Conservation (phyloP, 2,329 filamentous ascomycete genomes). For the Talaromyces sp. region DNA sequence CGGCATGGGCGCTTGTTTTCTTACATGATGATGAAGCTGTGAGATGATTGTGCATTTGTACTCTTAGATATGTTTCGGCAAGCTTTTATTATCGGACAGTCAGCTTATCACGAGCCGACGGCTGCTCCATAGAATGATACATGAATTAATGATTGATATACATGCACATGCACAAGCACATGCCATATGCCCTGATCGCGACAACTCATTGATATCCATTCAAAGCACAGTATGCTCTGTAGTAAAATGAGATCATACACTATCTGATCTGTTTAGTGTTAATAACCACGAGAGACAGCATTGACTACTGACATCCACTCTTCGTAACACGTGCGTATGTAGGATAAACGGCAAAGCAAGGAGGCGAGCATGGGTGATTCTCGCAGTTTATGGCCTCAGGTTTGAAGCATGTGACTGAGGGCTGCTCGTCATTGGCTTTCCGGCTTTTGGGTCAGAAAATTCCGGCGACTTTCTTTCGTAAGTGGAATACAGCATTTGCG, state of each 20-base stretch:
- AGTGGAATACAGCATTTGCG: neutral
- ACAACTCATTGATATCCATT: neutral
- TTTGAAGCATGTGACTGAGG: neutral
- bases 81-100: slow-evolving; percentile 1
- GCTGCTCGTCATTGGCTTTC: neutral
- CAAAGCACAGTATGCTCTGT: neutral
- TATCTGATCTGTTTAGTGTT: neutral
- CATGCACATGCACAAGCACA: neutral
- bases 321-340: neutral
- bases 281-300: no score
- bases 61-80: slow-evolving; percentile 10
- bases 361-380: neutral
- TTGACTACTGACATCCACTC: neutral
- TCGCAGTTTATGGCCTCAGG: neutral
- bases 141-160: slow-evolving; percentile 11
- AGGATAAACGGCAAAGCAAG: neutral
- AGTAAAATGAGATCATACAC: neutral
- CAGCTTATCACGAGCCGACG: neutral
- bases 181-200: neutral
- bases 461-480: neutral
- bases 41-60: slow-evolving; percentile 10
- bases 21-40: slow-evolving; percentile 5
- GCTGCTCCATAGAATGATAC: neutral
- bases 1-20: neutral
- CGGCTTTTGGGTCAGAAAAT: neutral